Evolutionary conservation across 1,284 basidiomycete species (phyloP).

Genomic region (Apiotrichum mycotoxinovorans): DNA sequence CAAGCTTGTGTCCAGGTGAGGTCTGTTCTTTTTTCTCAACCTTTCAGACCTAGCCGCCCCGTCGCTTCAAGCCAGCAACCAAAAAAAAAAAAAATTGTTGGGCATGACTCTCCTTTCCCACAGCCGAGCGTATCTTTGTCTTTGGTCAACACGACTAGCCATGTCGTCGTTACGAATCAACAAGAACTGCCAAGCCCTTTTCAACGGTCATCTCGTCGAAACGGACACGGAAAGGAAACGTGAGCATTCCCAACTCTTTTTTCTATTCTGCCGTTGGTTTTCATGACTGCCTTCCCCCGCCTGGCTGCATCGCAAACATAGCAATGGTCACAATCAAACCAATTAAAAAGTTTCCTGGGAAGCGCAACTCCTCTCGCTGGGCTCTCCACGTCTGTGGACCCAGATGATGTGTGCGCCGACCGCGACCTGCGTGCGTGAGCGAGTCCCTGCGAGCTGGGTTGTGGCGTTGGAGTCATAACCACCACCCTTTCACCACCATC

Average conservation of each 20-base stretch:
- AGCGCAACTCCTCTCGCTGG: slow-evolving; percentile 7
- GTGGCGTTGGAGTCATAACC: slow-evolving; percentile 24
- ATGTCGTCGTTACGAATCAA: not conserved
- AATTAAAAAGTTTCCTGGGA: not conserved
- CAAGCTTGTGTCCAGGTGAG: not conserved
- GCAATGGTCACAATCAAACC: slow-evolving; percentile 9
- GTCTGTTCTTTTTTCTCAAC: not conserved
- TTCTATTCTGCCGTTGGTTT: not conserved
- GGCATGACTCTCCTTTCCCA: not conserved
- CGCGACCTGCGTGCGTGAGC: slow-evolving; percentile 20
- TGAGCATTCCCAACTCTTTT: slow-evolving; percentile 4
- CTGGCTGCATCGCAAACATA: slow-evolving; percentile 26
- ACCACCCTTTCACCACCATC: not conserved
- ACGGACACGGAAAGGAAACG: slow-evolving; percentile 1
- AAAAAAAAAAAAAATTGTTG: no score
- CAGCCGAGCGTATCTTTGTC: not conserved
- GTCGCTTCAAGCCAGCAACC: not conserved
- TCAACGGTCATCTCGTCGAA: not conserved
- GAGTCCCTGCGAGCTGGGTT: slow-evolving; percentile 22
- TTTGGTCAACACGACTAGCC: not conserved
- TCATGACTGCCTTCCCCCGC: slow-evolving; percentile 27
- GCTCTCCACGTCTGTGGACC: slow-evolving; percentile 15
- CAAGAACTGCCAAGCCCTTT: not conserved
- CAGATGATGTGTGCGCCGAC: slow-evolving; percentile 11
- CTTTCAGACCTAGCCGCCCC: not conserved